Base-by-base conservation (phyloP, 2,329 filamentous ascomycete species). In the Fusarium fracticaudum region DNA sequence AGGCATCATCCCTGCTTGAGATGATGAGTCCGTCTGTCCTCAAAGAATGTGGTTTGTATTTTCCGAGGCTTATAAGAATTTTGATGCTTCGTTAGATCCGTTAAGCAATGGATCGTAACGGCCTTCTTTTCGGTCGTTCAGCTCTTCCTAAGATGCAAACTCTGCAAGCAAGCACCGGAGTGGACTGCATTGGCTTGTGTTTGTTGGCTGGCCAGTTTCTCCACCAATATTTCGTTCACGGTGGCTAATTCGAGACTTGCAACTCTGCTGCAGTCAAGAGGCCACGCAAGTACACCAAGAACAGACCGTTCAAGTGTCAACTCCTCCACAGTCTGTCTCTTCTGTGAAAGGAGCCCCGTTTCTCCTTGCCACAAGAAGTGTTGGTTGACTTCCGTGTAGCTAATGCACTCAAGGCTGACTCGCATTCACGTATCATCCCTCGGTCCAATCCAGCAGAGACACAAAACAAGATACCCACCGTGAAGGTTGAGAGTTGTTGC, bases 161-260 rank as follows among this genome's bases (percentile, higher is more conserved):
- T 55, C 26, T 45, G 31, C 45, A 38, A 43, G 31, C 45, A 35
- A 43, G 26, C 38, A 43, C 50, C n/a, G 13, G 18, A 33, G n/a
- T 40, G 24, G 20, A 44, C 24, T 43, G 24, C 20, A n/a, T 22
- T 43, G 22, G 31, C 22, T 50, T 64, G 62, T 29, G 24, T 41
- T 31, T 50, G n/a, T 38, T 29, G 38, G 17, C 22, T 29, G 41
- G 17, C 22, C 38, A 41, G 26, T 70, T 70, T 47, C 48, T 47
- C 61, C 68, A 70, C 67, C 67, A 54, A 55, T 61, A 67, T 51
- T 38, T 38, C 55, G 37, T 71, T 73, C 71, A 74, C 71, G 71
- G 71, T 73, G 71, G 71, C 71, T 67, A 74, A 67, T 64, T 73
- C 67, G 44, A 67, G 44, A 73, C 71, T 43, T 58, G 35, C 26